These are phyloP conservation scores for Magnolia officinalis DNA, from an alignment of 164 flowering plant species.

Conservation along the genomic window DNA sequence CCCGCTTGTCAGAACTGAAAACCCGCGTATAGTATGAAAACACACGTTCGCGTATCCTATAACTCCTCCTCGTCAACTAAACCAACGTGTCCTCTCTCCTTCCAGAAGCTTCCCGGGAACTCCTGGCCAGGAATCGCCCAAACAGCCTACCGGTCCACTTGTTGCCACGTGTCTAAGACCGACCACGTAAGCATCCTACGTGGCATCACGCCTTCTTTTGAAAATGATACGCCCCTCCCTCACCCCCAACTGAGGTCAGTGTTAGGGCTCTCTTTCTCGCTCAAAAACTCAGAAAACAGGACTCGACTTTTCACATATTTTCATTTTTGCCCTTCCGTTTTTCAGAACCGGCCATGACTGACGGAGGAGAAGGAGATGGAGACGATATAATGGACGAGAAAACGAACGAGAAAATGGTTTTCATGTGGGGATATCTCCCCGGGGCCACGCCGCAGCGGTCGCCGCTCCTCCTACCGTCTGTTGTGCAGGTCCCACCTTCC, in stretches of 20 bases:
- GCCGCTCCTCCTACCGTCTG: slow-evolving; percentile 69
- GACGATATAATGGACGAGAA: slow-evolving; percentile 20
- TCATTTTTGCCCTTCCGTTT: not conserved
- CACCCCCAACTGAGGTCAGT: not conserved
- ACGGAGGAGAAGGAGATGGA: slow-evolving; percentile 18
- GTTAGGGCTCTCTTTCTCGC: not conserved
- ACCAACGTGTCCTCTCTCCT: slow-evolving; percentile 10
- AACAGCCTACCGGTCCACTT: slow-evolving; percentile 28
- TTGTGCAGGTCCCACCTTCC: slow-evolving; percentile 44
- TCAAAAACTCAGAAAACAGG: not conserved
- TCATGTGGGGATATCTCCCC: slow-evolving; percentile 95
- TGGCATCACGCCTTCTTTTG: slow-evolving; percentile 45
- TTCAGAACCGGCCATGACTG: slow-evolving; percentile 10
- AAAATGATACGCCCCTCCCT: slow-evolving; percentile 29
- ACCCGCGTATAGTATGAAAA: no score
- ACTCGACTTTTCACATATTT: not conserved
- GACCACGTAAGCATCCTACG: slow-evolving; percentile 55
- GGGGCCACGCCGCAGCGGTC: slow-evolving; percentile 79
- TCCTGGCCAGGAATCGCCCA: slow-evolving; percentile 46
- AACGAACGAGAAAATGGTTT: slow-evolving; percentile 37
- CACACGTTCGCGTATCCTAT: not conserved
- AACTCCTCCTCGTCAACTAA: not conserved
- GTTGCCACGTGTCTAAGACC: slow-evolving; percentile 40
- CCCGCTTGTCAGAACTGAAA: no score
- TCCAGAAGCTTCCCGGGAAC: slow-evolving; percentile 76